Conservation (phyloP, 2,329 filamentous ascomycete genomes). For the Xylaria arbuscula region DNA sequence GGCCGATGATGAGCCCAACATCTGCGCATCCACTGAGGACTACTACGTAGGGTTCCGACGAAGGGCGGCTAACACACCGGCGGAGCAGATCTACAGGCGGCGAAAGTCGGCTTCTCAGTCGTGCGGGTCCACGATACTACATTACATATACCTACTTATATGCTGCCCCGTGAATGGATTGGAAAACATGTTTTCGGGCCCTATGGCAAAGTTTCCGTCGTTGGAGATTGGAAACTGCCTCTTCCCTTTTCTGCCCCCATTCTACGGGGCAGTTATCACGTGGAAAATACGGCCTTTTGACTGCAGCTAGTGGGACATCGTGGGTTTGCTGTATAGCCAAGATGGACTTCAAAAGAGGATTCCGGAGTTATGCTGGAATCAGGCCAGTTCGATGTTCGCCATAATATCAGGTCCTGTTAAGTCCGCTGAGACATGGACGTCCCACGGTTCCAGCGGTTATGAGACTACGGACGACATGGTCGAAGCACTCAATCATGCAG, state of each 20-base stretch:
- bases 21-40: conserved; percentile 10
- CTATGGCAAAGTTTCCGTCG: conserved; percentile 7
- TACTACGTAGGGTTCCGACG: conserved; percentile 9
- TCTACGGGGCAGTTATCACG: neutral
- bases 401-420: conserved; percentile 12
- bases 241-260: neutral
- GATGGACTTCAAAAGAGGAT: neutral
- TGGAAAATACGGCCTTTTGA: neutral
- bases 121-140: conserved; percentile 23
- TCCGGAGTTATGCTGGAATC: neutral
- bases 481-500: conserved; percentile 22
- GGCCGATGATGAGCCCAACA: conserved; percentile 35
- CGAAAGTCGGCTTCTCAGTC: conserved; percentile 29
- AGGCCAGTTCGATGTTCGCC: conserved; percentile 5
- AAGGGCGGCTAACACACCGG: conserved; percentile 17
- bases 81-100: conserved; percentile 32
- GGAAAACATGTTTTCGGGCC: conserved; percentile 28
- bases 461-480: conserved; percentile 15
- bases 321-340: neutral
- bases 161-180: conserved; percentile 18
- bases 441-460: conserved; percentile 30
- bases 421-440: conserved; percentile 1
- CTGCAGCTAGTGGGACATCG: neutral
- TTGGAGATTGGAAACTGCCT: conserved; percentile 6
- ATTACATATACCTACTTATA: conserved; percentile 15